These are phyloP conservation scores for Colletotrichum spinosum DNA, from an alignment of 2,329 filamentous ascomycete genomes.

Conservation along the genomic window DNA sequence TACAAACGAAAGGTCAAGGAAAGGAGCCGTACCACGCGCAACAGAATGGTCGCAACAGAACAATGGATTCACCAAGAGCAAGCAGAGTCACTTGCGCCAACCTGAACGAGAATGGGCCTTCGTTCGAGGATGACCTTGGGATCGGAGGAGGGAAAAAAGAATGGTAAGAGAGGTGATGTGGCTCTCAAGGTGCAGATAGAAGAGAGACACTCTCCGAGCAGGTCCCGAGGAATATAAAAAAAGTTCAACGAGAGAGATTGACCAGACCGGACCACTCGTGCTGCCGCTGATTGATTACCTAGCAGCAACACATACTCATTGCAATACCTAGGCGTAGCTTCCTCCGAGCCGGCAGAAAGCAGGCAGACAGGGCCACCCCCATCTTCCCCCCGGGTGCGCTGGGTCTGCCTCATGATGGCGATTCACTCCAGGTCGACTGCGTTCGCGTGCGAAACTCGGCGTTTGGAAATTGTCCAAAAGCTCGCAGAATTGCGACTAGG, in stretches of 20 bases:
- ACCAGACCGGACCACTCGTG: too few relatives aligned
- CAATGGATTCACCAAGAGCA: slow-evolving; percentile 31
- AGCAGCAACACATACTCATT: too few relatives aligned
- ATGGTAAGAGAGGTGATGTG: neutral
- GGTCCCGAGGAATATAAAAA: slow-evolving; percentile 33
- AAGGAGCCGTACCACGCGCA: slow-evolving; percentile 23
- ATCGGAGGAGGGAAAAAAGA: slow-evolving; percentile 5
- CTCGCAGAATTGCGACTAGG: slow-evolving; percentile 35
- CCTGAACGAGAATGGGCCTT: slow-evolving; percentile 27
- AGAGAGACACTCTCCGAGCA: slow-evolving; percentile 28
- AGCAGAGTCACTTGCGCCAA: slow-evolving; percentile 30
- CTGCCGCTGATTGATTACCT: slow-evolving; percentile 14
- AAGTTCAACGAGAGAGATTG: slow-evolving; percentile 12
- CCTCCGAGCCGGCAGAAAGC: neutral
- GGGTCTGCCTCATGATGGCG: neutral
- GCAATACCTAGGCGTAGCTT: too few relatives aligned
- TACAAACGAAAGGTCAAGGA: slow-evolving; percentile 25
- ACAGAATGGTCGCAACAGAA: slow-evolving; percentile 26
- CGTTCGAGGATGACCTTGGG: slow-evolving; percentile 28
- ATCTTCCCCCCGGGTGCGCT: neutral
- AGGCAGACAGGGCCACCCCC: neutral
- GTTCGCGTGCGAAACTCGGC: slow-evolving; percentile 37
- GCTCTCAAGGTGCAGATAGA: neutral
- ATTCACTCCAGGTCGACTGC: neutral
- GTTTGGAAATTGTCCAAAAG: slow-evolving; percentile 36